Percentiles rank a stretch among this genome's conserved stretches.
Conservation (phyloP, 371 early-diverging fungal genomes). For the Mortierella sp. region DNA sequence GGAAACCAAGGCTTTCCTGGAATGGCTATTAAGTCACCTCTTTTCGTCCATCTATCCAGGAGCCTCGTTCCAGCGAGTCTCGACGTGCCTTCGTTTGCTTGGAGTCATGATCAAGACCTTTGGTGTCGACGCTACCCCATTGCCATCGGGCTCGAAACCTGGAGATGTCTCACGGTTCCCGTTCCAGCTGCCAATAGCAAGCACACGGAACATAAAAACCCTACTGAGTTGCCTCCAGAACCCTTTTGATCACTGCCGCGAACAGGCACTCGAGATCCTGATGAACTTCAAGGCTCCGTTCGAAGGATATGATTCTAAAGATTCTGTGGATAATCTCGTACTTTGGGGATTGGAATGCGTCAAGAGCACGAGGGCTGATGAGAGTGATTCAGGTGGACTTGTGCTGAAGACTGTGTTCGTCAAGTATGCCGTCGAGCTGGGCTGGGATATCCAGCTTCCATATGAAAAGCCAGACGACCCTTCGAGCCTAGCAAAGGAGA, state of each 20-base stretch:
- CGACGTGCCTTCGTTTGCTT: constrained; percentile 63
- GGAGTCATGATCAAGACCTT: constrained; percentile 61
- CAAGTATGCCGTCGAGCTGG: constrained; percentile 75
- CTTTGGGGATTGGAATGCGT: constrained; percentile 73
- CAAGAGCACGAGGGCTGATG: constrained; percentile 78
- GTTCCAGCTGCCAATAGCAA: constrained; percentile 64
- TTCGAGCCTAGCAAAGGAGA: constrained; percentile 16
- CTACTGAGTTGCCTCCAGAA: constrained; percentile 71
- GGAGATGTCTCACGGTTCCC: constrained; percentile 62
- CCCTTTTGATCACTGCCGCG: constrained; percentile 77
- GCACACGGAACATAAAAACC: constrained; percentile 58
- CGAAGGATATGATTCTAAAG: constrained; percentile 59
- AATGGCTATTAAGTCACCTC: constrained; percentile 36
- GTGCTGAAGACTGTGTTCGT: constrained; percentile 80
- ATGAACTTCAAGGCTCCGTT: constrained; percentile 67
- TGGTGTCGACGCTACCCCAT: constrained; percentile 62
- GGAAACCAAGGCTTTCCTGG: constrained; percentile 42
- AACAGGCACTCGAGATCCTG: constrained; percentile 71
- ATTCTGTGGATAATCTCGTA: constrained; percentile 64
- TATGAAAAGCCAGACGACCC: constrained; percentile 17
- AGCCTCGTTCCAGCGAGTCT: constrained; percentile 71
- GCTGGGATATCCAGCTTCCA: constrained; percentile 46
- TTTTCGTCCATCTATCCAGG: constrained; percentile 65
- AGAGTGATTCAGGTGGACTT: constrained; percentile 87
- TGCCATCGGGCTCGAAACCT: constrained; percentile 59